Conservation (phyloP, 2,329 filamentous ascomycete genomes). For the Colletotrichum cordylinicola region DNA sequence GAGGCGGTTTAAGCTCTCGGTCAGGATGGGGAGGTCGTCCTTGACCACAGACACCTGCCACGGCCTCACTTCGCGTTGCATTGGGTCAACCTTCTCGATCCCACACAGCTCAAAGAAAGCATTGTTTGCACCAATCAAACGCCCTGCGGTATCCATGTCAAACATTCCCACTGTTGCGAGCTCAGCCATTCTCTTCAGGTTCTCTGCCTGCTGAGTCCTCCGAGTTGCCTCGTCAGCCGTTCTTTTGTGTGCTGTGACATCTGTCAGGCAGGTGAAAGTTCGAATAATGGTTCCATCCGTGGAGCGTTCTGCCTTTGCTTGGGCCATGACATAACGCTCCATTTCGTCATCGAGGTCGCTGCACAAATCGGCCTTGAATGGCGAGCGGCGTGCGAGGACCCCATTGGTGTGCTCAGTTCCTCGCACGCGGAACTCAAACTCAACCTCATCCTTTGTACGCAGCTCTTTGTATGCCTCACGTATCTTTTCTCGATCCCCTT, state of each 20-base stretch:
- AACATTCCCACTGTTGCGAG: constrained; percentile 62
- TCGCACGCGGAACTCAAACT: constrained; percentile 53
- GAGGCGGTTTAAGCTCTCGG: constrained; percentile 44
- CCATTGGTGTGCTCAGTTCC: constrained; percentile 16
- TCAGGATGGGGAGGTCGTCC: constrained; percentile 47
- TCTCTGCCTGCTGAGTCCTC: constrained; percentile 56
- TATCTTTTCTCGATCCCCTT: constrained; percentile 50
- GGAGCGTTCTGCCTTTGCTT: constrained; percentile 51
- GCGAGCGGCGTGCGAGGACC: constrained; percentile 8
- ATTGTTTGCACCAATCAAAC: constrained; percentile 56
- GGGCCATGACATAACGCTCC: constrained; percentile 51
- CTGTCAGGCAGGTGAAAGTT: constrained; percentile 55
- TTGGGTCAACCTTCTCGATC: constrained; percentile 47
- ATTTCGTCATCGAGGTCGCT: constrained; percentile 34
- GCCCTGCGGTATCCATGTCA: constrained; percentile 56
- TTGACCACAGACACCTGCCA: constrained; percentile 50
- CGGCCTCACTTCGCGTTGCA: constrained; percentile 42
- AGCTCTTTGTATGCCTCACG: constrained; percentile 47
- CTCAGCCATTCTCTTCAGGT: constrained; percentile 59
- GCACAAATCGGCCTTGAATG: constrained; percentile 27
- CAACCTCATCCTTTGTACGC: constrained; percentile 40
- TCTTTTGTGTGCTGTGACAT: constrained; percentile 55
- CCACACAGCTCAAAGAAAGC: constrained; percentile 60
- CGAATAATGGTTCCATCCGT: constrained; percentile 48
- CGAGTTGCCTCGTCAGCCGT: constrained; percentile 54